These are phyloP conservation scores for Ophiocordyceps camponoti-saundersi DNA, from an alignment of 2,329 filamentous ascomycete genomes.

Conservation along the genomic window DNA sequence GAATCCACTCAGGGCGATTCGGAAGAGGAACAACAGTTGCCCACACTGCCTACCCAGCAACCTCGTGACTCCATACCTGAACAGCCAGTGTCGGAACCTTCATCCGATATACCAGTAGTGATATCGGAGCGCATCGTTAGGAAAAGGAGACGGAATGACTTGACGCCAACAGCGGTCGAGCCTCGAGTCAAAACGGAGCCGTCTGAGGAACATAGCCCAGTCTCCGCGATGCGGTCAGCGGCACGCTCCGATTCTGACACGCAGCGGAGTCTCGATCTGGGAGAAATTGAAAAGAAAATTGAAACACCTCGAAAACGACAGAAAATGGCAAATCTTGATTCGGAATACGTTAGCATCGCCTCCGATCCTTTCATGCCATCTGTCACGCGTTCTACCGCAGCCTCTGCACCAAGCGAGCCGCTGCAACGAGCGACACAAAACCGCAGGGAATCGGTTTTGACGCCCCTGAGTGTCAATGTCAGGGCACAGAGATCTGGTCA, in stretches of 20 bases:
- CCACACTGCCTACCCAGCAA: constrained; percentile 5
- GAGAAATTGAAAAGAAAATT: constrained; percentile 14
- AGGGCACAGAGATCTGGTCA: constrained; percentile 7
- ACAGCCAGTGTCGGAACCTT: constrained; percentile 22
- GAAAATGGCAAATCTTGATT: background rate
- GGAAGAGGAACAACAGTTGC: constrained; percentile 9
- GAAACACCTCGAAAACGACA: constrained; percentile 19
- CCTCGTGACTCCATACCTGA: background rate
- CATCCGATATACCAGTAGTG: constrained; percentile 33
- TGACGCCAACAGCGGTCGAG: constrained; percentile 5
- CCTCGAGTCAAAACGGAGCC: constrained; percentile 26
- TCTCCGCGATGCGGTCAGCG: constrained; percentile 5
- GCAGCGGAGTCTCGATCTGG: constrained; percentile 43
- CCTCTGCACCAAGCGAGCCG: constrained; percentile 6
- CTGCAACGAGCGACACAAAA: background rate
- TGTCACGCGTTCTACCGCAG: constrained; percentile 6
- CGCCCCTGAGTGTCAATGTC: constrained; percentile 19
- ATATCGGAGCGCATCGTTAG: constrained; percentile 31
- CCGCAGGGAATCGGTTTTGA: constrained; percentile 14
- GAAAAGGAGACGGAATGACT: constrained; percentile 24
- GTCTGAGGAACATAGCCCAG: constrained; percentile 11
- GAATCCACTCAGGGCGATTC: constrained; percentile 13
- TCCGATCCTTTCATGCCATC: constrained; percentile 1
- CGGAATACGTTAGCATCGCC: background rate
- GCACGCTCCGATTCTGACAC: constrained; percentile 15